These are phyloP conservation scores for Pleurotus cornucopiae DNA, from an alignment of 768 basidiomycete species.

Conservation along the genomic window DNA sequence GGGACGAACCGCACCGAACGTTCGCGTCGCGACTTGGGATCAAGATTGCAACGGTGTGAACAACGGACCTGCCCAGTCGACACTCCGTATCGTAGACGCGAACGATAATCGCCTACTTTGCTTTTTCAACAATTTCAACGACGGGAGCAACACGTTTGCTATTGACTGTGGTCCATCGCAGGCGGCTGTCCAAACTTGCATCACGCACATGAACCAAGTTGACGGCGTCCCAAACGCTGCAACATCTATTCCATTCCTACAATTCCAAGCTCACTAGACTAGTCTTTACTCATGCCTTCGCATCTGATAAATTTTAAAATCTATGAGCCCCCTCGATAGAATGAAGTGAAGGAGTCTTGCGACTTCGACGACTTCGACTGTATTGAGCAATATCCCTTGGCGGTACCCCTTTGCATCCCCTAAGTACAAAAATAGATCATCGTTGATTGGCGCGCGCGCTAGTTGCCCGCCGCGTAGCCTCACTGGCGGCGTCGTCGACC, in stretches of 20 bases:
- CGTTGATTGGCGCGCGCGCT: too few relatives aligned
- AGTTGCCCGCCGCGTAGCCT: too few relatives aligned
- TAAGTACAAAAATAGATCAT: too few relatives aligned
- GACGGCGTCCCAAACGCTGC: neutral
- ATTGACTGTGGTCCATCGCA: neutral
- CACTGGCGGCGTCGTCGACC: too few relatives aligned
- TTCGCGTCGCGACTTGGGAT: neutral
- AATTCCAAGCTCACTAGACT: neutral
- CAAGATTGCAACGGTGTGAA: neutral
- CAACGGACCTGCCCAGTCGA: neutral
- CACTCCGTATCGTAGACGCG: neutral
- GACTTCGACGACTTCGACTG: too few relatives aligned
- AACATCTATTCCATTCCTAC: neutral
- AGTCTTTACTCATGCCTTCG: too few relatives aligned
- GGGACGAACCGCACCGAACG: neutral
- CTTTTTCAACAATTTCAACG: constrained; percentile 2
- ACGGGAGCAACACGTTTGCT: neutral
- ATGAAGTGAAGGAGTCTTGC: too few relatives aligned
- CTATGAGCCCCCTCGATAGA: too few relatives aligned
- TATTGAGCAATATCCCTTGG: too few relatives aligned
- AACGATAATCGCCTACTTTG: neutral
- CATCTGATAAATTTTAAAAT: too few relatives aligned
- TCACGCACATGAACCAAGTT: neutral
- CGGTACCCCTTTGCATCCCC: too few relatives aligned
- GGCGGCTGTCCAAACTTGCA: neutral